A percentile compares a stretch with the other conserved stretches of the same genome.
Conservation (phyloP, 352 stramenopile species). For the Phytophthora fragariaefolia region DNA sequence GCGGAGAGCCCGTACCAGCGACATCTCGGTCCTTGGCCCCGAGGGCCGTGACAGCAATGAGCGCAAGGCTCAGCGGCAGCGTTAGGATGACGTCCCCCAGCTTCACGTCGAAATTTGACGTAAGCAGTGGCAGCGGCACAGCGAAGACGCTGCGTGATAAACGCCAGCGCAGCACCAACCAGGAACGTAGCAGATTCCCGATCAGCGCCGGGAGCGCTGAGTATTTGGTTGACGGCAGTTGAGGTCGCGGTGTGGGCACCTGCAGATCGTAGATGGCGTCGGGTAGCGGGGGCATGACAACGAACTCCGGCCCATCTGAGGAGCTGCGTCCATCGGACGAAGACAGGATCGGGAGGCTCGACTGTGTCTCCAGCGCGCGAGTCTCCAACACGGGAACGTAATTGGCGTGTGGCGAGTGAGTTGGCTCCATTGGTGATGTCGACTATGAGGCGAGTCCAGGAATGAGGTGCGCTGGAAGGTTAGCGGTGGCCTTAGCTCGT, state of each 20-base stretch:
- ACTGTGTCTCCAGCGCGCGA: background rate
- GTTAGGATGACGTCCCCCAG: constrained; percentile 41
- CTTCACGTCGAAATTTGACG: constrained; percentile 35
- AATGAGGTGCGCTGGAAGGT: constrained; percentile 5
- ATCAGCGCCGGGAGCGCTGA: background rate
- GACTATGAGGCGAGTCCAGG: background rate
- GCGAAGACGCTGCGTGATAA: constrained; percentile 28
- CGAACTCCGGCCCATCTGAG: too few relatives aligned
- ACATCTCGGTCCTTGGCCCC: constrained; percentile 11
- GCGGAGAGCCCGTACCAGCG: constrained; percentile 16
- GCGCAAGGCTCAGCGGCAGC: constrained; percentile 13
- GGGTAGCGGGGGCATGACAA: background rate
- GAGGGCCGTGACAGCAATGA: constrained; percentile 21
- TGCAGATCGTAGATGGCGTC: constrained; percentile 3
- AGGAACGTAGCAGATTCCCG: constrained; percentile 10
- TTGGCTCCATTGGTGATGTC: constrained; percentile 1
- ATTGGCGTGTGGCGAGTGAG: background rate
- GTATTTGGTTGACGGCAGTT: background rate
- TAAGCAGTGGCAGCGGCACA: constrained; percentile 26
- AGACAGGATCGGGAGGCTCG: constrained; percentile 10
- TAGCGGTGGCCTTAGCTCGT: background rate
- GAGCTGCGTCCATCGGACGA: background rate
- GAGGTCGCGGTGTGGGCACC: background rate
- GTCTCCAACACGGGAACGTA: constrained; percentile 11
- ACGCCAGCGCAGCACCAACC: constrained; percentile 26